A percentile compares a stretch with the other conserved stretches of the same genome.
Conservation (phyloP, 2,329 filamentous ascomycete species). For the Albophoma yamanashiensis region DNA sequence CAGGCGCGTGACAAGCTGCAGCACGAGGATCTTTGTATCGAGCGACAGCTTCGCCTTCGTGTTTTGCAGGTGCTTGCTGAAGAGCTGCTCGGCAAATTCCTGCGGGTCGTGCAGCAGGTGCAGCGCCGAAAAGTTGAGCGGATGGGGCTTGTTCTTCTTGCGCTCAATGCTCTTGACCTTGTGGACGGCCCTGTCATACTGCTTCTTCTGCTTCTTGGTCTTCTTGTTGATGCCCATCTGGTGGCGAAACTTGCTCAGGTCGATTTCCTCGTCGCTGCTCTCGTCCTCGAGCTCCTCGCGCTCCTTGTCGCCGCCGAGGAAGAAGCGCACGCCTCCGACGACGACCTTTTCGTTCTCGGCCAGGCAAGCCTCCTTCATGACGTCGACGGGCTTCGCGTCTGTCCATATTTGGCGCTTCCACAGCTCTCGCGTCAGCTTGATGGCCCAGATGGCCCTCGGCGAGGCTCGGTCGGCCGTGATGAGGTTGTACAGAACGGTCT, state of each 20-base stretch:
- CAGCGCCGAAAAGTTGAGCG: constrained; percentile 90
- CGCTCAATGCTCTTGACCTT: constrained; percentile 73
- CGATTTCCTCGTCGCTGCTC: constrained; percentile 67
- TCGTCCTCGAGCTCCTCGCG: constrained; percentile 88
- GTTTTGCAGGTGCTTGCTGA: constrained; percentile 83
- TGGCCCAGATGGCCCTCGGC: constrained; percentile 84
- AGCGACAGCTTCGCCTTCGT: constrained; percentile 75
- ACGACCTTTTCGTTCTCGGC: constrained; percentile 91
- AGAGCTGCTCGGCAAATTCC: constrained; percentile 81
- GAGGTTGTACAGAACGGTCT: constrained; percentile 87
- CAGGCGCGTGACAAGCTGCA: constrained; percentile 83
- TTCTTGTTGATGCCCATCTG: constrained; percentile 94
- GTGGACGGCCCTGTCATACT: constrained; percentile 70
- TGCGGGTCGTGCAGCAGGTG: constrained; percentile 92
- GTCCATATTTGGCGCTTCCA: constrained; percentile 97
- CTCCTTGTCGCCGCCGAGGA: constrained; percentile 92
- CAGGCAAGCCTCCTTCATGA: constrained; percentile 90
- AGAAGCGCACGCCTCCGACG: constrained; percentile 80
- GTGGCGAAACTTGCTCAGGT: constrained; percentile 74
- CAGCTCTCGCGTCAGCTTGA: constrained; percentile 87
- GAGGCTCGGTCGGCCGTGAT: constrained; percentile 78
- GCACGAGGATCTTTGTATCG: constrained; percentile 79
- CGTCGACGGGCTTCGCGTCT: constrained; percentile 87
- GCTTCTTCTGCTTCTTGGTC: constrained; percentile 73
- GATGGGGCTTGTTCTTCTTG: constrained; percentile 79